phyloP scores from a whole-genome alignment of 805 yeast species.

The Candida endomychidarum region DNA sequence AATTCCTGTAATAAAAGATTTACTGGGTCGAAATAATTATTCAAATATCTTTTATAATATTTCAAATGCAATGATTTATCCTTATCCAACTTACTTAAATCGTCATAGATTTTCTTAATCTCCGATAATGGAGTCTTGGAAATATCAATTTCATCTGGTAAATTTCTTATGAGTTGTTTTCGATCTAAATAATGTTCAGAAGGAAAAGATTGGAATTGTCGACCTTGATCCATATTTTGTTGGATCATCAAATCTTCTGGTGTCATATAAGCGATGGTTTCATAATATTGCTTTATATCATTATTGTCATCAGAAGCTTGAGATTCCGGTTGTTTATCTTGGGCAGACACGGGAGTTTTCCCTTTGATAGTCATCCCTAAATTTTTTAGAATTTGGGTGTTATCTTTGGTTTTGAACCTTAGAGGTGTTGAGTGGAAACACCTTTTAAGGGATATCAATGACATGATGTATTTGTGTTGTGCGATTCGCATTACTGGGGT shows the following conservation, averaged over 20 bases:
- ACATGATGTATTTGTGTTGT: too few relatives aligned
- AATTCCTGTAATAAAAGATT: slow-evolving; percentile 30
- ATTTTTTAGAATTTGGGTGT: slow-evolving; percentile 23
- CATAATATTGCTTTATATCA: slow-evolving; percentile 20
- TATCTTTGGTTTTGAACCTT: slow-evolving; percentile 5
- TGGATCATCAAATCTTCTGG: slow-evolving; percentile 38
- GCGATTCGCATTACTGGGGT: too few relatives aligned
- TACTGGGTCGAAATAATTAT: slow-evolving; percentile 34
- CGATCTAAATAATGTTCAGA: slow-evolving; percentile 38
- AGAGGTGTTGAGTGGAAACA: not conserved
- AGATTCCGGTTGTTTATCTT: not conserved
- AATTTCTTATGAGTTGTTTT: slow-evolving; percentile 24
- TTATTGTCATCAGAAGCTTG: slow-evolving; percentile 1
- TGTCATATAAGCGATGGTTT: slow-evolving; percentile 35
- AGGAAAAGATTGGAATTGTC: slow-evolving; percentile 32
- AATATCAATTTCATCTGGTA: slow-evolving; percentile 39
- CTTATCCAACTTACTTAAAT: slow-evolving; percentile 32
- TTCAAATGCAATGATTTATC: slow-evolving; percentile 39
- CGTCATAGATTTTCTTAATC: slow-evolving; percentile 31
- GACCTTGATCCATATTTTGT: slow-evolving; percentile 34
- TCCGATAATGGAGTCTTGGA: slow-evolving; percentile 28
- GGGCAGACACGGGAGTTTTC: not conserved
- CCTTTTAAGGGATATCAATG: too few relatives aligned
- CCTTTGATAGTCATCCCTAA: slow-evolving; percentile 35
- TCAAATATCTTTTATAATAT: slow-evolving; percentile 32